Evolutionary conservation across 768 basidiomycete genomes (phyloP), one percentile per base, ranked within the genome.

Genomic region (Mrakia gelida): DNA sequence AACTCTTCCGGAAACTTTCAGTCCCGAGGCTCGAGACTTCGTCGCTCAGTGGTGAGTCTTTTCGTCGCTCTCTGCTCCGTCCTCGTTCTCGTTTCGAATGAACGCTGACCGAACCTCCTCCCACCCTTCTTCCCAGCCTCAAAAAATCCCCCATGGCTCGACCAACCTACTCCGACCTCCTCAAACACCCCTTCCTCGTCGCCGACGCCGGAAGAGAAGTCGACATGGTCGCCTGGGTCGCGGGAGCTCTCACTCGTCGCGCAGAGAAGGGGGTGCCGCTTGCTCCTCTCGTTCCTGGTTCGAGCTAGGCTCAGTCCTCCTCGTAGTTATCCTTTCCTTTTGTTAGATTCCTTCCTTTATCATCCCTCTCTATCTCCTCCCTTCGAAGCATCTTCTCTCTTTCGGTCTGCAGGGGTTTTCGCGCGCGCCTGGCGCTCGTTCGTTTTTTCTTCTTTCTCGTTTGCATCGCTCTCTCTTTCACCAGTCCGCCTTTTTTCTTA

Each of bases 181-280:
- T 97, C 79, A 88, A 89, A 75, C 93, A 95, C 83, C 91, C 92
- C 0, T 96, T 93, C 88, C 87, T 96, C 71, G 85, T 86, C 26
- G 86, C 87, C 41, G 91, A 93, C 78, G 83, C 82, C 11, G 84
- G 85, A 23, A 86, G 89, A 8, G 85, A 90, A 10, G 92, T 95
- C 26, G 92, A 96, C 82, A 94, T 97, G 93, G 87, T 86, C 45
- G 88, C 86, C 16, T 98, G 95, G 95, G 92, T 95, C 16, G 86
- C 86, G 21, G 75, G 79, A 4, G 84, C 85, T 8, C 79, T 86
- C n/a, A 84, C 81, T 49, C 78, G 81, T 32, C 76, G 83, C 52
- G 83, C 82, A 2, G 81, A 79, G 26, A 68, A 49, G 43, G 77
- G 77, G 8, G 71, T 49, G 5, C 61, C 71, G 4, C 26, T 78